Percentiles rank a stretch among this genome's conserved stretches.
These are phyloP conservation scores for Amauroascus niger DNA, from an alignment of 2,329 filamentous ascomycete species.

Conservation along the genomic window DNA sequence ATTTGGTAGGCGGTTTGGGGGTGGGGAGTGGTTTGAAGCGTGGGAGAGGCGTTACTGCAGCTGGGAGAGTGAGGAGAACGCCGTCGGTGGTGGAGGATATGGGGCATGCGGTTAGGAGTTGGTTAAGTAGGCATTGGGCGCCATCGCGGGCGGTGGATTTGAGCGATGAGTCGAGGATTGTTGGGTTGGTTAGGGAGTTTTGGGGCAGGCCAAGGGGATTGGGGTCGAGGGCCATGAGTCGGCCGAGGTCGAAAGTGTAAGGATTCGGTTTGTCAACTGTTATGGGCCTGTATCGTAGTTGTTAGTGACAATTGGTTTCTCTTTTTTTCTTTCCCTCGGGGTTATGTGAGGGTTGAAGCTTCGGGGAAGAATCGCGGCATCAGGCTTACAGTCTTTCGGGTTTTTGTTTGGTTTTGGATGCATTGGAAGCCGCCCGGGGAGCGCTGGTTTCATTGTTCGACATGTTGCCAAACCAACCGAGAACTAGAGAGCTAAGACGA, in stretches of 20 bases:
- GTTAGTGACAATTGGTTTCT: background rate
- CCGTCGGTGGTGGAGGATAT: slow-evolving; percentile 55
- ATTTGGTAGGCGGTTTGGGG: slow-evolving; percentile 76
- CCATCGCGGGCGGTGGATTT: slow-evolving; percentile 71
- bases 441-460: slow-evolving; percentile 24
- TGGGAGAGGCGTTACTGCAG: slow-evolving; percentile 60
- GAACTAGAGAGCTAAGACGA: background rate
- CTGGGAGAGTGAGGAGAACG: slow-evolving; percentile 70
- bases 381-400: slow-evolving; percentile 34
- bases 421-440: slow-evolving; percentile 16
- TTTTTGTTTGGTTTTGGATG: slow-evolving; percentile 24
- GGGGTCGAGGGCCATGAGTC: slow-evolving; percentile 75
- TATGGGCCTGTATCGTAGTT: slow-evolving; percentile 38
- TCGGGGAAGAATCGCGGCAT: background rate
- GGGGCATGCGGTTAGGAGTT: slow-evolving; percentile 80
- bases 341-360: background rate
- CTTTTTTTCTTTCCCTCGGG: background rate
- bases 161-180: slow-evolving; percentile 55
- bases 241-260: slow-evolving; percentile 83
- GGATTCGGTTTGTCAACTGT: slow-evolving; percentile 73
- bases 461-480: slow-evolving; percentile 18
- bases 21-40: slow-evolving; percentile 85
- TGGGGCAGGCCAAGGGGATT: slow-evolving; percentile 61
- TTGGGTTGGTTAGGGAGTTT: slow-evolving; percentile 23
- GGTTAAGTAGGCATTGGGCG: slow-evolving; percentile 85